phyloP scores from a whole-genome alignment of 2,329 filamentous ascomycete species.

The Xylariaceae sp. region DNA sequence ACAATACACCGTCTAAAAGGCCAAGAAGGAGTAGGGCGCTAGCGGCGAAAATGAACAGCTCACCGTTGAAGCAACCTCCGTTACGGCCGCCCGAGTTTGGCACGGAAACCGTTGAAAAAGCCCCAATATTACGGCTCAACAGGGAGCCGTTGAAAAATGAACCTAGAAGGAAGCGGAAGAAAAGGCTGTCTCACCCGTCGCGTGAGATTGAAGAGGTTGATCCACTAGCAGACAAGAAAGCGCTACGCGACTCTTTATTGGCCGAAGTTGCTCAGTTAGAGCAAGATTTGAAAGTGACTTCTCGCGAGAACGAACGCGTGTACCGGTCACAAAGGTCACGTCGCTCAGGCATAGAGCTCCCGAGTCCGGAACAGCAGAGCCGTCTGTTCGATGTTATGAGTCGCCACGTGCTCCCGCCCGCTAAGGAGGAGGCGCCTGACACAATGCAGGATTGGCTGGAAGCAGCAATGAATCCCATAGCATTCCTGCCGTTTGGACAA shows the following conservation, averaged over 20 bases:
- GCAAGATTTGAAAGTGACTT: slow-evolving; percentile 52
- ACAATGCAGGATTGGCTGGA: slow-evolving; percentile 40
- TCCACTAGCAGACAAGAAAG: slow-evolving; percentile 44
- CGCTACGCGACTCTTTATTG: slow-evolving; percentile 46
- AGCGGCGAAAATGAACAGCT: slow-evolving; percentile 38
- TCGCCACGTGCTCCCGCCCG: slow-evolving; percentile 37
- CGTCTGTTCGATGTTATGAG: slow-evolving; percentile 38
- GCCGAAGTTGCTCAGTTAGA: slow-evolving; percentile 52
- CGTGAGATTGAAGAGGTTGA: slow-evolving; percentile 39
- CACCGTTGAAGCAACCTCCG: slow-evolving; percentile 44
- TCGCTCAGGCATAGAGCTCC: slow-evolving; percentile 21
- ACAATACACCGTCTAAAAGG: slow-evolving; percentile 51
- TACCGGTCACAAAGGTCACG: slow-evolving; percentile 36
- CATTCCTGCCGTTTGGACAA: slow-evolving; percentile 47
- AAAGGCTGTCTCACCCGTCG: slow-evolving; percentile 31
- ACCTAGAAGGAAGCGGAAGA: slow-evolving; percentile 15
- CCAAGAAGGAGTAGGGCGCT: slow-evolving; percentile 38
- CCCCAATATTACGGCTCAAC: background rate
- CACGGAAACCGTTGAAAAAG: slow-evolving; percentile 4
- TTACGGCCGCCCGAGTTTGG: slow-evolving; percentile 25
- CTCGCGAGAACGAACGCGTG: slow-evolving; percentile 53
- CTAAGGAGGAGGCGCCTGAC: slow-evolving; percentile 27
- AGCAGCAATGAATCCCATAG: slow-evolving; percentile 45
- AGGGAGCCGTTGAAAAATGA: slow-evolving; percentile 14
- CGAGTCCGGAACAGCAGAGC: slow-evolving; percentile 30